These are phyloP conservation scores for Penicillium taxi DNA, from an alignment of 495 filamentous ascomycete species.

Conservation along the genomic window DNA sequence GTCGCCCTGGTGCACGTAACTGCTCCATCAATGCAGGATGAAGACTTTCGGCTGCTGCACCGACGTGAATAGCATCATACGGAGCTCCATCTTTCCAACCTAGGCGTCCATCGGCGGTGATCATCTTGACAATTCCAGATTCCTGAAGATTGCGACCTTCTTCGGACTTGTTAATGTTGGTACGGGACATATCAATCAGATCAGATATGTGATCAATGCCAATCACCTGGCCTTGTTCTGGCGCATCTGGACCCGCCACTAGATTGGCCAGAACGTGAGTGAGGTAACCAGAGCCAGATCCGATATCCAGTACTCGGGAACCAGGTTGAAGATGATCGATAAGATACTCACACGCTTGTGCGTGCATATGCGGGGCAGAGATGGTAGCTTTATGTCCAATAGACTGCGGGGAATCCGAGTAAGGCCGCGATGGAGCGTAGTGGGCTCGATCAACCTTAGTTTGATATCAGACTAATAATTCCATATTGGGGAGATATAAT, in stretches of 20 bases:
- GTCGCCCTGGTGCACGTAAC: conserved; percentile 65
- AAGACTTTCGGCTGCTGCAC: conserved; percentile 70
- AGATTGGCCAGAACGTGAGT: conserved; percentile 84
- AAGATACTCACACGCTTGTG: conserved; percentile 61
- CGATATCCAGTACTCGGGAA: conserved; percentile 72
- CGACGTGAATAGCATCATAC: conserved; percentile 93
- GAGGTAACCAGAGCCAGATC: conserved; percentile 84
- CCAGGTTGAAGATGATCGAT: conserved; percentile 50
- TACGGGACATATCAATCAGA: conserved; percentile 61
- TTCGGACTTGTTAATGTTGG: conserved; percentile 65
- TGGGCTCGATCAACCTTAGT: conserved; percentile 79
- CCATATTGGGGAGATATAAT: neutral
- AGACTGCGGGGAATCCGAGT: conserved; percentile 82
- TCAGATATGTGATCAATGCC: conserved; percentile 84
- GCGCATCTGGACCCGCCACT: conserved; percentile 41
- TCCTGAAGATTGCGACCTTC: conserved; percentile 57
- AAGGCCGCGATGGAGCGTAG: conserved; percentile 65
- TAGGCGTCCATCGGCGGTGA: conserved; percentile 72
- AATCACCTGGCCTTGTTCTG: conserved; percentile 50
- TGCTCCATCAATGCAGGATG: conserved; percentile 71
- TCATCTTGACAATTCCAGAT: conserved; percentile 57
- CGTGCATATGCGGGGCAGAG: conserved; percentile 96
- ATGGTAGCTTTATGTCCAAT: conserved; percentile 90
- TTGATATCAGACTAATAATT: neutral
- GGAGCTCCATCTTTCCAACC: conserved; percentile 58